Percentiles rank a stretch among this genome's conserved stretches.
phyloP scores from a whole-genome alignment of 257 asterid species.

The Solanum commersonii region DNA sequence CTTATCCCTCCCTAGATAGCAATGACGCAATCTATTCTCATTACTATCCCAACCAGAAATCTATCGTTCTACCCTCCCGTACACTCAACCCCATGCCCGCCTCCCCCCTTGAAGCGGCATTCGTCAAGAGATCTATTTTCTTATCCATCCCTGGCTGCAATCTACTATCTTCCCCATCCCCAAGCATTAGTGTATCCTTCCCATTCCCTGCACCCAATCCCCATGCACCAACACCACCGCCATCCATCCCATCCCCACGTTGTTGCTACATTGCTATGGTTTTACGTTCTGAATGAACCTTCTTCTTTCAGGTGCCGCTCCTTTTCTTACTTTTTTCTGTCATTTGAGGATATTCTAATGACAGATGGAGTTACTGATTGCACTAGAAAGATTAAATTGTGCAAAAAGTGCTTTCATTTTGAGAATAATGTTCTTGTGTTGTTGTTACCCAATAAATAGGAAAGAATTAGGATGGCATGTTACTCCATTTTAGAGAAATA shows the following conservation, averaged over 20 bases:
- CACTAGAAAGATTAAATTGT: not conserved
- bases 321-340: not conserved
- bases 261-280: not conserved
- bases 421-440: not conserved
- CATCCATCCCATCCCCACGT: not conserved
- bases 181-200: not conserved
- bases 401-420: not conserved
- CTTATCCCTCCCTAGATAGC: not conserved
- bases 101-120: not conserved
- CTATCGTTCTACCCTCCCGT: not conserved
- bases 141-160: not conserved
- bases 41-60: not conserved
- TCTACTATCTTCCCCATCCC: not conserved
- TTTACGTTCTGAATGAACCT: not conserved
- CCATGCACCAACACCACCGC: not conserved
- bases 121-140: not conserved
- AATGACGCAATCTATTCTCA: not conserved
- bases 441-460: not conserved
- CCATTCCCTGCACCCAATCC: not conserved
- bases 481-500: not conserved
- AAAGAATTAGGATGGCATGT: not conserved
- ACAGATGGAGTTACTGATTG: not conserved
- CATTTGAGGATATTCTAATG: not conserved
- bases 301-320: not conserved
- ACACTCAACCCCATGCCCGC: not conserved